phyloP scores from a whole-genome alignment of 208 protist genomes.

The Trypanosoma mega region DNA sequence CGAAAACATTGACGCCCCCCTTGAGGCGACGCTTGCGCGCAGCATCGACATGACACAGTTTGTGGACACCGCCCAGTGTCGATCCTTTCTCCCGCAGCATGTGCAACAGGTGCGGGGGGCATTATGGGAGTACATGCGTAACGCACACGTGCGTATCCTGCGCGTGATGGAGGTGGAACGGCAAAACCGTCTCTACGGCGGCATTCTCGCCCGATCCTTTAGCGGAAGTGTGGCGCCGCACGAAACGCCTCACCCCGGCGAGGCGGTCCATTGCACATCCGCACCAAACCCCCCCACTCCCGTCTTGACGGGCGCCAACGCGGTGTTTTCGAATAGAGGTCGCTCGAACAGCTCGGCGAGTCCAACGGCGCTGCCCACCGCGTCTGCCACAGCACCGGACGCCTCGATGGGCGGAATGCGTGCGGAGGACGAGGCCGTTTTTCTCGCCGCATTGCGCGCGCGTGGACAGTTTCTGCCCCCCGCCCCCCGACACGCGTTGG shows the following conservation, averaged over 20 bases:
- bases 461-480: slow-evolving; percentile 18
- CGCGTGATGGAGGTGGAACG: slow-evolving; percentile 16
- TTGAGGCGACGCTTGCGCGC: slow-evolving; percentile 10
- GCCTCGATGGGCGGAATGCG: no score
- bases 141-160: not conserved
- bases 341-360: no score
- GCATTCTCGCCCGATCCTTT: not conserved
- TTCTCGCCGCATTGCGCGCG: slow-evolving; percentile 11
- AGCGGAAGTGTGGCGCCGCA: not conserved
- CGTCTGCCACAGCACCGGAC: no score
- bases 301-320: no score
- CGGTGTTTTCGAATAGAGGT: no score
- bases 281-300: no score
- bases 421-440: slow-evolving; percentile 15
- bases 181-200: slow-evolving; percentile 11
- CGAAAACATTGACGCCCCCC: slow-evolving; percentile 13
- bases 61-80: slow-evolving; percentile 7
- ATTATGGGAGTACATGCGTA: slow-evolving; percentile 25
- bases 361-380: no score
- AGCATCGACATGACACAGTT: slow-evolving; percentile 27
- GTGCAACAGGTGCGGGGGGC: slow-evolving; percentile 24
- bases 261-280: no score
- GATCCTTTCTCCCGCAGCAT: slow-evolving; percentile 14
- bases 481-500: slow-evolving; percentile 13
- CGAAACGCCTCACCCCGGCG: no score